Evolutionary conservation across 768 basidiomycete species (phyloP), one percentile per base, ranked within the genome.

Genomic region (Fistulinella prunicolor): DNA sequence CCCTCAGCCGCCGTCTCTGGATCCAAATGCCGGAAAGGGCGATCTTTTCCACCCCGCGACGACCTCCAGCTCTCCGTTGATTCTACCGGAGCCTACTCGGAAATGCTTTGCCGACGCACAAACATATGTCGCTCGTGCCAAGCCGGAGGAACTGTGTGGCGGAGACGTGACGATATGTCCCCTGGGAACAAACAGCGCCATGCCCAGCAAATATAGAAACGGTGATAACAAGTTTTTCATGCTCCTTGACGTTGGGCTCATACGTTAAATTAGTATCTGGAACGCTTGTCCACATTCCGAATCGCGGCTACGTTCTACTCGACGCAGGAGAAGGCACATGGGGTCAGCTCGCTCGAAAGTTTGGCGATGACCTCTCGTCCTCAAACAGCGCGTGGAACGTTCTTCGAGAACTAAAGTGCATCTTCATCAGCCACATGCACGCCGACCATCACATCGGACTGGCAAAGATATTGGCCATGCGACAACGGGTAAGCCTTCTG

Each of bases 281-380:
- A 1, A 93, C 87, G 0, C 74, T 94, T 5, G 69, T 98, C 6
- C 75, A 76, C 40, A 82, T 94, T 29, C 93, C 94, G 0, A 67
- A 70, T 1, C 73, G 74, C 46, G 89, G 90, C 1, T 82, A 79
- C 51, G 69, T 96, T 28, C 69, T 97, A n/a, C 75, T 97, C 2
- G 95, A 98, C 54, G 79, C 78, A 0, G 95, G 95, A 0, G 95
- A 98, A 69, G 94, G 93, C 0, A 93, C 94, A 0, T 87, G 86
- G 77, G 94, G 94, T 2, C 95, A 97, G 60, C 75, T 97, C 4
- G 74, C 75, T 3, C 77, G 95, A 4, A 78, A 83, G 40, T 94
- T 85, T 60, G 93, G 93, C 2, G 60, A 71, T 16, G 73, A 77
- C 29, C 59, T 56, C 4, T 51, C 58, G 1, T 58, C 59, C 4